Evolutionary conservation across 805 yeast genomes (phyloP).

Genomic region (Saccharomycopsis sp.): DNA sequence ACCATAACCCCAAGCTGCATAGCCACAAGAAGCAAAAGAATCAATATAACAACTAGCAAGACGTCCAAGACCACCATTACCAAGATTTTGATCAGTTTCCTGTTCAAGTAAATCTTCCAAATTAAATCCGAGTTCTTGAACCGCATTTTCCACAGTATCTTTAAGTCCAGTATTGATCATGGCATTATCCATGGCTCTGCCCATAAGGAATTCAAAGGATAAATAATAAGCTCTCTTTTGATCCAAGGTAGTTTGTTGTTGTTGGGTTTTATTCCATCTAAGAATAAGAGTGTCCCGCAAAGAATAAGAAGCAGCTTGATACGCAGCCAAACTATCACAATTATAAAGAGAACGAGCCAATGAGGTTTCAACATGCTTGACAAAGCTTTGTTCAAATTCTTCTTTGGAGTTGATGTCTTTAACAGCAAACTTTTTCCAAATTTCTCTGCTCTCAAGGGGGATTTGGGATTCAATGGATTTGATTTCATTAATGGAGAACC

Average conservation of each 20-base stretch:
- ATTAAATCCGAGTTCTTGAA: slow-evolving; percentile 72
- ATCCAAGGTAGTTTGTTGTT: slow-evolving; percentile 71
- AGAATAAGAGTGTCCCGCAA: slow-evolving; percentile 70
- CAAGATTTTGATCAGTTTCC: slow-evolving; percentile 91
- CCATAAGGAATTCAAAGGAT: slow-evolving; percentile 86
- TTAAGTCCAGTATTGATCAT: slow-evolving; percentile 69
- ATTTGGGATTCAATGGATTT: slow-evolving; percentile 71
- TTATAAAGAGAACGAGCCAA: slow-evolving; percentile 88
- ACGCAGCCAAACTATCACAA: slow-evolving; percentile 87
- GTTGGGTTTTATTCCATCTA: slow-evolving; percentile 92
- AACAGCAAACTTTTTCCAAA: slow-evolving; percentile 66
- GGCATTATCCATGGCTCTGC: slow-evolving; percentile 91
- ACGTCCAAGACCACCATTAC: slow-evolving; percentile 93
- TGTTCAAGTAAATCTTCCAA: slow-evolving; percentile 75
- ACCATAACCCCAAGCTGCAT: slow-evolving; percentile 97
- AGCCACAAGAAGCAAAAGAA: slow-evolving; percentile 74
- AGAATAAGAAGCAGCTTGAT: slow-evolving; percentile 75
- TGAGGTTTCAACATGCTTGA: slow-evolving; percentile 82
- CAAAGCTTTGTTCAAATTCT: slow-evolving; percentile 57
- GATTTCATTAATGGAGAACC: slow-evolving; percentile 85
- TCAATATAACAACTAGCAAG: slow-evolving; percentile 92
- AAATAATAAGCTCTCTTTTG: slow-evolving; percentile 81
- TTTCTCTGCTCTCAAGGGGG: slow-evolving; percentile 65
- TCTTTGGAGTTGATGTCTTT: slow-evolving; percentile 31
- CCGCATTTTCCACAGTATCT: slow-evolving; percentile 42